A percentile compares a stretch with the other conserved stretches of the same genome.
These are phyloP conservation scores for Chlorella vulgaris DNA, from an alignment of 139 green algal genomes.

Conservation along the genomic window DNA sequence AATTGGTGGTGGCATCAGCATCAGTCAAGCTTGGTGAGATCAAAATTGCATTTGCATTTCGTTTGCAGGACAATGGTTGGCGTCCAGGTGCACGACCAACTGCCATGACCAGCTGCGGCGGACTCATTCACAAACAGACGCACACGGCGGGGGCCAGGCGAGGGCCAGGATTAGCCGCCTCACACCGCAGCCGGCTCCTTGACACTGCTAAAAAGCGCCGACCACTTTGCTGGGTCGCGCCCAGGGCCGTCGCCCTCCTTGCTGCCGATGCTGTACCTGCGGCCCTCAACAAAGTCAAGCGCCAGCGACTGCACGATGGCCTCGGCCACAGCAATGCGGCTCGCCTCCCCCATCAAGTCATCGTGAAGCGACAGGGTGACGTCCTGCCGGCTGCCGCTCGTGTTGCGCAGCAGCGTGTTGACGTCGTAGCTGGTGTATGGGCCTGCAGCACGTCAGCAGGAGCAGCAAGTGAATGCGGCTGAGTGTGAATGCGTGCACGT, in stretches of 20 bases:
- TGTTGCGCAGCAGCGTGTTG: slow-evolving; percentile 92
- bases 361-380: slow-evolving; percentile 65
- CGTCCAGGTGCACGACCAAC: no score
- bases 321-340: slow-evolving; percentile 76
- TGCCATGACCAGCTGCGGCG: no score
- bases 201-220: slow-evolving; percentile 56
- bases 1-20: no score
- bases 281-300: slow-evolving; percentile 43
- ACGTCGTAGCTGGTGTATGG: slow-evolving; percentile 98
- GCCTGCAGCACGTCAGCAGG: slow-evolving; percentile 43
- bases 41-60: no score
- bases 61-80: no score
- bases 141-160: no score
- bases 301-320: slow-evolving; percentile 72
- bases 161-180: no score
- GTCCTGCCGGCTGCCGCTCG: slow-evolving; percentile 47
- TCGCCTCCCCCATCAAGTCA: slow-evolving; percentile 72
- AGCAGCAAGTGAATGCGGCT: background rate
- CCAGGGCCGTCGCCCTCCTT: slow-evolving; percentile 70
- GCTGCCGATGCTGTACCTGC: slow-evolving; percentile 63
- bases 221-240: slow-evolving; percentile 62
- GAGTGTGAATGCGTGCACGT: no score
- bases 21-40: no score
- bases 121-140: no score
- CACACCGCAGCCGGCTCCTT: background rate